Conservation (phyloP, 2,329 filamentous ascomycete species). For the Parafenestella ontariensis region DNA sequence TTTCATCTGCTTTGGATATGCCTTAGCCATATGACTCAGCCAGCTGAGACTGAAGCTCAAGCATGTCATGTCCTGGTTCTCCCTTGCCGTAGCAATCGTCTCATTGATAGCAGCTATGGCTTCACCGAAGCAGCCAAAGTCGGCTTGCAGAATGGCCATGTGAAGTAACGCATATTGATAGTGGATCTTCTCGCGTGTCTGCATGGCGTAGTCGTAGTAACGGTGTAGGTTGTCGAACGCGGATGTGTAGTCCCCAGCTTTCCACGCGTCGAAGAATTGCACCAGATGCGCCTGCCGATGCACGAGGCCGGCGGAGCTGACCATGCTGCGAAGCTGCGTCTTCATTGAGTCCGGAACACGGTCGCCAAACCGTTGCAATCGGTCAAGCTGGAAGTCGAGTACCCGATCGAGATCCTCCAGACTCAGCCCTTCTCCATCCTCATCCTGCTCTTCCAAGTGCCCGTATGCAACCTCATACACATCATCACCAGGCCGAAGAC, state of each 20-base stretch:
- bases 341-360: conserved; percentile 78
- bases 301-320: conserved; percentile 70
- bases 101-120: conserved; percentile 95
- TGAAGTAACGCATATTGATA: conserved; percentile 97
- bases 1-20: conserved; percentile 77
- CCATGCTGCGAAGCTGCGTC: conserved; percentile 71
- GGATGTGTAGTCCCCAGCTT: conserved; percentile 85
- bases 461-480: conserved; percentile 61
- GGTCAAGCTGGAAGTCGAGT: conserved; percentile 85
- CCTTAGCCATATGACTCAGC: conserved; percentile 92
- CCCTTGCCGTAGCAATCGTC: conserved; percentile 90
- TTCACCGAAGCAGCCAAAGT: conserved; percentile 90
- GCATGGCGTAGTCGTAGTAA: conserved; percentile 97
- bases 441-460: conserved; percentile 51
- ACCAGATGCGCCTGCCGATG: conserved; percentile 80
- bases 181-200: conserved; percentile 79
- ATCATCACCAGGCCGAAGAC: conserved; percentile 58
- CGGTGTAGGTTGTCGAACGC: conserved; percentile 91
- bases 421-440: conserved; percentile 62
- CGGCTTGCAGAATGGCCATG: conserved; percentile 88
- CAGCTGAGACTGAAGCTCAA: conserved; percentile 95
- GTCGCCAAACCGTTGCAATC: conserved; percentile 85
- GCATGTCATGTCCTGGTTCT: conserved; percentile 90
- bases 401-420: conserved; percentile 81
- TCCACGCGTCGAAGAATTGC: conserved; percentile 90